Evolutionary conservation across 371 early-diverging fungal species (phyloP), one percentile per base, ranked within the genome.

Genomic region (Rhizopus microsporus): DNA sequence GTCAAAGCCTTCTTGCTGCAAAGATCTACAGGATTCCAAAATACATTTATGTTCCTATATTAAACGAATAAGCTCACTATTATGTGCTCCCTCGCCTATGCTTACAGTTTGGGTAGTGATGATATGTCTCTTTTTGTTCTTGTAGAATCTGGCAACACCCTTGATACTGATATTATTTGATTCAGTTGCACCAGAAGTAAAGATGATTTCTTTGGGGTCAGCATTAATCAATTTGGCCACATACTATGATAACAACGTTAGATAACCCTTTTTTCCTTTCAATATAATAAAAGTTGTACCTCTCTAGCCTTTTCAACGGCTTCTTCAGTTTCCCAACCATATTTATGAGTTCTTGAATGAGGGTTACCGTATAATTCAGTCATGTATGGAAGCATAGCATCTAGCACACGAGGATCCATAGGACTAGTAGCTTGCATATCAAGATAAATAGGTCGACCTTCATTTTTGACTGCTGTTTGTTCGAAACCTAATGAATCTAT

Each of bases 151-250:
- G 6, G 96, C 94, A 40, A 99, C 93, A 57, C 99, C 99, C 77
- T 99, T 99, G 66, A 99, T 81, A 61, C 93, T 90, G 30, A 96
- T 74, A 71, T 99, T 99, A 86, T 97, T 97, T 46, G 95, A 89
- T 77, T 99, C 99, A n/a, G 99, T 99, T 12, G 99, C 99, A 16
- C 99, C 99, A 30, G 93, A 93, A 17, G 99, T 99, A 64, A 99
- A 99, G 45, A 99, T 83, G 49, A 99, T 93, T 79, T 99, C 99
- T 75, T 97, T 98, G 30, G 97, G 87, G 77, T 99, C 95, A 15
- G 97, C 97, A 48, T 92, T 91, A 63, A 99, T 94, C 57, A 99
- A 74, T 46, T 77, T 71, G 1, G 98, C 99, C 15, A 99, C 86
- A 61, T 99, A 82, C 89, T 92, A 75, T 47, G 51, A 61, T 51